phyloP scores from a whole-genome alignment of 352 stramenopile species.

The Globisporangium abappressorium region DNA sequence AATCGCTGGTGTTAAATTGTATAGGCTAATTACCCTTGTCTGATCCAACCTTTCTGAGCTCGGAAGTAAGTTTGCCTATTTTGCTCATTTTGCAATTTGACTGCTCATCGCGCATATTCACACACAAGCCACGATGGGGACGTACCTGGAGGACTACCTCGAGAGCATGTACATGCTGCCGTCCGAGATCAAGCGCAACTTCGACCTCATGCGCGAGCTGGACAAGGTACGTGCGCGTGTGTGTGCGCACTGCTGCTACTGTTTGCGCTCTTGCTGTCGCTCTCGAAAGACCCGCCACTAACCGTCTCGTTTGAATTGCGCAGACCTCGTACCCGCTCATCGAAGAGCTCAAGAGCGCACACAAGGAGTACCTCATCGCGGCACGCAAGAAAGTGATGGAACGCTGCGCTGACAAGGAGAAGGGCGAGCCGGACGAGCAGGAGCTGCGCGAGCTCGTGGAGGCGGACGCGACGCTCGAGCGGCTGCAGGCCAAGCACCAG shows the following conservation, averaged over 20 bases:
- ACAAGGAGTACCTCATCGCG: constrained; percentile 59
- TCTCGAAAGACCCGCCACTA: constrained; percentile 8
- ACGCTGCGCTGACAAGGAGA: constrained; percentile 46
- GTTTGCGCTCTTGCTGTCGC: background rate
- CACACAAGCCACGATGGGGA: constrained; percentile 49
- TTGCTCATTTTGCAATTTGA: background rate
- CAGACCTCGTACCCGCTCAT: constrained; percentile 77
- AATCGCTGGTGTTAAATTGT: too few relatives aligned
- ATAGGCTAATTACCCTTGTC: too few relatives aligned
- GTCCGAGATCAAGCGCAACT: constrained; percentile 89
- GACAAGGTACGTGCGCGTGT: constrained; percentile 54
- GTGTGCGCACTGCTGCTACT: background rate
- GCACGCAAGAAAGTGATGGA: constrained; percentile 62
- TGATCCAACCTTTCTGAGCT: too few relatives aligned
- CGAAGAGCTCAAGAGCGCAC: constrained; percentile 64
- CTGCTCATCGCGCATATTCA: background rate
- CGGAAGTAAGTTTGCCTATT: too few relatives aligned
- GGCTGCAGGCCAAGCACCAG: constrained; percentile 56
- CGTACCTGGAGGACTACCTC: constrained; percentile 85
- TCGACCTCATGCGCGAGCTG: constrained; percentile 86
- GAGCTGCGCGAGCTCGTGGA: constrained; percentile 70
- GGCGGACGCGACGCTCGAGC: constrained; percentile 40
- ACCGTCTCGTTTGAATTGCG: background rate
- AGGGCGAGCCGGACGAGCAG: constrained; percentile 51
- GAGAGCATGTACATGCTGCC: constrained; percentile 90